Evolutionary conservation across 163 green algal species (phyloP).

Genomic region (Chlamydomonas reinhardtii): DNA sequence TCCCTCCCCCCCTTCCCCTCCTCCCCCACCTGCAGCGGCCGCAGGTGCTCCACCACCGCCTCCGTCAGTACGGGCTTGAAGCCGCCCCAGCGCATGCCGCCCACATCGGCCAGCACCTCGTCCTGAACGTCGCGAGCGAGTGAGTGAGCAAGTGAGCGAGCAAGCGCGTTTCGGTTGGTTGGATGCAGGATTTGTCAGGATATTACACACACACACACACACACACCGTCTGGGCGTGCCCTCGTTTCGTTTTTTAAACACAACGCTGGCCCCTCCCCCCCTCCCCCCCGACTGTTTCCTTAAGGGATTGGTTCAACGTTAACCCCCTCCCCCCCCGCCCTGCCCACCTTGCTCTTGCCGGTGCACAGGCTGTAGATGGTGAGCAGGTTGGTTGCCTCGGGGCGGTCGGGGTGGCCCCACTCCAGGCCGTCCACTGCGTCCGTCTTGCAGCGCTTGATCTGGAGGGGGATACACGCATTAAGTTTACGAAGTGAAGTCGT

Average conservation of each 20-base stretch:
- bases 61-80: constrained; percentile 98
- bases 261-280: too few species aligned
- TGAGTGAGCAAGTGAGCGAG: neutral
- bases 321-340: neutral
- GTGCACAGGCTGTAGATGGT: constrained; percentile 92
- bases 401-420: constrained; percentile 90
- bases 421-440: constrained; percentile 87
- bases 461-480: too few species aligned
- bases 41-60: constrained; percentile 91
- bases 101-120: constrained; percentile 81
- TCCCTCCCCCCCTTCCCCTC: neutral
- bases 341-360: constrained; percentile 60
- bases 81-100: constrained; percentile 88
- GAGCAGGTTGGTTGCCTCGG: constrained; percentile 97
- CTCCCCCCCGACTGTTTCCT: too few species aligned
- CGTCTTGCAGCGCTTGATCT: constrained; percentile 88
- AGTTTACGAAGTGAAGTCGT: too few species aligned
- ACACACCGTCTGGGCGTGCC: too few species aligned
- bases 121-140: constrained; percentile 78
- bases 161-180: too few species aligned
- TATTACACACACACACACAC: too few species aligned
- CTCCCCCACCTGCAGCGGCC: constrained; percentile 84
- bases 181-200: too few species aligned
- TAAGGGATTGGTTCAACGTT: too few species aligned
- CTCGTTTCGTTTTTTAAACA: too few species aligned